Evolutionary conservation across 352 stramenopile species (phyloP).

Genomic region (Hyaloperonospora arabidopsidis): DNA sequence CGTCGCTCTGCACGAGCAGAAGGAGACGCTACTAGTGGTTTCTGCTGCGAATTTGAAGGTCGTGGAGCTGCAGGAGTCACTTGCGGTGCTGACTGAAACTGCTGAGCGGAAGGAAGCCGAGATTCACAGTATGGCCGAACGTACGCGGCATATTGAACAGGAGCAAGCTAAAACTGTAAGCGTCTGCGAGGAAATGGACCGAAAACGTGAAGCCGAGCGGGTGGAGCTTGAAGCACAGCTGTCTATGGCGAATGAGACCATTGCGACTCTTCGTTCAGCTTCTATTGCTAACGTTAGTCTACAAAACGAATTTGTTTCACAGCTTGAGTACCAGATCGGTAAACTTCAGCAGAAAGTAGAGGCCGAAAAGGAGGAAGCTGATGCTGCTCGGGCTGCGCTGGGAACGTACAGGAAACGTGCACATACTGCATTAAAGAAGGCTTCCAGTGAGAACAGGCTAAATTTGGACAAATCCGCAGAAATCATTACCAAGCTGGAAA

Average conservation of each 20-base stretch:
- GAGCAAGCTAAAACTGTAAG: constrained; percentile 15
- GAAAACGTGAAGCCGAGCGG: constrained; percentile 17
- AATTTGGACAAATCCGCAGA: constrained; percentile 47
- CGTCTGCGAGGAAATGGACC: constrained; percentile 8
- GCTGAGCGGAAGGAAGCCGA: constrained; percentile 27
- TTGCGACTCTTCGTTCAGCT: constrained; percentile 28
- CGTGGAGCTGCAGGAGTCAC: constrained; percentile 20
- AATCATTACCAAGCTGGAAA: constrained; percentile 36
- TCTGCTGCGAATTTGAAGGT: constrained; percentile 15
- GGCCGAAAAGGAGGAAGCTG: constrained; percentile 43
- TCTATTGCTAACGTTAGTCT: constrained; percentile 12
- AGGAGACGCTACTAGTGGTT: constrained; percentile 14
- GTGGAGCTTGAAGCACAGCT: constrained; percentile 29
- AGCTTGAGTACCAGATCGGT: constrained; percentile 24
- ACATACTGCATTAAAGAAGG: constrained; percentile 68
- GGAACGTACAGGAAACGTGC: constrained; percentile 79
- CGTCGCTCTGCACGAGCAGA: constrained; percentile 18
- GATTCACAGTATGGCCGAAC: constrained; percentile 7
- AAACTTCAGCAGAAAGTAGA: constrained; percentile 33
- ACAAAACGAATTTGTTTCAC: constrained; percentile 15
- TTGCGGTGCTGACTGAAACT: constrained; percentile 11
- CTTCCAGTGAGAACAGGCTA: constrained; percentile 52
- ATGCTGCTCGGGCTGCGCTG: constrained; percentile 44
- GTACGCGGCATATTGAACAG: constrained; percentile 10
- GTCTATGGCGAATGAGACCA: constrained; percentile 24